phyloP scores from a whole-genome alignment of 768 basidiomycete species.

The Leccinum truebloodii region DNA sequence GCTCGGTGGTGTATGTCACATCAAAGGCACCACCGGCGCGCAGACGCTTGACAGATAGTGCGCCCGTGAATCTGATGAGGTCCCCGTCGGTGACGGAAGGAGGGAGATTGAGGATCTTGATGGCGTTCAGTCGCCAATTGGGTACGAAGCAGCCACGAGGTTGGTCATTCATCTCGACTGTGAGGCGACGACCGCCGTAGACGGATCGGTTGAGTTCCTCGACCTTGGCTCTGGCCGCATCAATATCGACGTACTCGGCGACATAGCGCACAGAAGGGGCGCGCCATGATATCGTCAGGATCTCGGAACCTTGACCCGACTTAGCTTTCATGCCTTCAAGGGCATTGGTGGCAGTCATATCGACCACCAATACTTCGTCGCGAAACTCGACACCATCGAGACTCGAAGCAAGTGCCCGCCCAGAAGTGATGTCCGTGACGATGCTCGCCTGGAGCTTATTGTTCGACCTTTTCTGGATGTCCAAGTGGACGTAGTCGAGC shows the following conservation, averaged over 20 bases:
- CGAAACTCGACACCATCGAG: slow-evolving; percentile 53
- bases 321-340: slow-evolving; percentile 44
- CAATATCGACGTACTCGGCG: slow-evolving; percentile 40
- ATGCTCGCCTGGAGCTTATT: slow-evolving; percentile 42
- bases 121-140: slow-evolving; percentile 33
- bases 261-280: slow-evolving; percentile 47
- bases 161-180: slow-evolving; percentile 44
- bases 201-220: slow-evolving; percentile 37
- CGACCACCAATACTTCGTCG: slow-evolving; percentile 42
- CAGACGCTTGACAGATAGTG: slow-evolving; percentile 27
- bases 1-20: slow-evolving; percentile 17
- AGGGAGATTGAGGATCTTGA: slow-evolving; percentile 48
- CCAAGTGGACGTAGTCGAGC: slow-evolving; percentile 34
- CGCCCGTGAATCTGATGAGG: slow-evolving; percentile 34
- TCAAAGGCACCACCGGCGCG: slow-evolving; percentile 24
- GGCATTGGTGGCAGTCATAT: slow-evolving; percentile 41
- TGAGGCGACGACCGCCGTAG: slow-evolving; percentile 46
- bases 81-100: slow-evolving; percentile 22
- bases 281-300: slow-evolving; percentile 53
- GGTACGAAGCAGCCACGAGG: slow-evolving; percentile 33
- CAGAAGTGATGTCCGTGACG: slow-evolving; percentile 43
- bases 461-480: slow-evolving; percentile 31
- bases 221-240: slow-evolving; percentile 32
- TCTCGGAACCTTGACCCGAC: slow-evolving; percentile 34
- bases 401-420: slow-evolving; percentile 40